Percentiles rank a stretch among this genome's conserved stretches.
These are phyloP conservation scores for Adenanthera pavonina DNA, from an alignment of 306 rosid genomes.

Conservation along the genomic window DNA sequence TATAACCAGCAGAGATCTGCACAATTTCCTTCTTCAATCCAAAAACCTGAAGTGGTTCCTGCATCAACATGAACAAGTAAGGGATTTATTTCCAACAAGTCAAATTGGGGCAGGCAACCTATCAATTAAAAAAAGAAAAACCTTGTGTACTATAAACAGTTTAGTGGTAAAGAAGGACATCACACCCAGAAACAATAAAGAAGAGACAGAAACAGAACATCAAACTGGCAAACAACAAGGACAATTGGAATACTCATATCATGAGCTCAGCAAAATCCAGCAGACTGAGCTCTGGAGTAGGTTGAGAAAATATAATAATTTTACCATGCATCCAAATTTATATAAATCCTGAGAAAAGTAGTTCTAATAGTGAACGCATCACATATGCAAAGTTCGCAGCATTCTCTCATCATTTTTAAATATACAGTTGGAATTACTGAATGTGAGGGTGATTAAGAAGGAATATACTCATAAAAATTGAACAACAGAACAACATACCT, in stretches of 20 bases:
- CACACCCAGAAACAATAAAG: too few species aligned
- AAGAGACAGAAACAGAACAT: background rate
- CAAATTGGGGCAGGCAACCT: slow-evolving; percentile 3
- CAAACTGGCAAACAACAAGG: background rate
- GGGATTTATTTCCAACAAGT: slow-evolving; percentile 23
- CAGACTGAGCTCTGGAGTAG: background rate
- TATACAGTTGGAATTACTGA: background rate
- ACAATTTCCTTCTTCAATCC: slow-evolving; percentile 71
- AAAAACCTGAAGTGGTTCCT: slow-evolving; percentile 75
- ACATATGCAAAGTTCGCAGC: background rate
- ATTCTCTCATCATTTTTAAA: background rate
- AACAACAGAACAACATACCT: slow-evolving; percentile 21
- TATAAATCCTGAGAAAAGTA: background rate
- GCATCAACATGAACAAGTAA: slow-evolving; percentile 39
- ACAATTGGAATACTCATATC: too few species aligned
- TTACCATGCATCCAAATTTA: background rate
- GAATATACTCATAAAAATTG: slow-evolving; percentile 1
- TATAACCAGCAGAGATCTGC: slow-evolving; percentile 83
- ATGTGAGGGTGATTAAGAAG: background rate
- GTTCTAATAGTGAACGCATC: background rate
- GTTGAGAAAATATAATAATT: background rate
- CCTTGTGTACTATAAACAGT: too few species aligned
- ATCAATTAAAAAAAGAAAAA: background rate
- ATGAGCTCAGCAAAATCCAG: background rate
- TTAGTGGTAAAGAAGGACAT: too few species aligned